A percentile compares a stretch with the other conserved stretches of the same genome.
Conservation (phyloP, 176 grass and related monocot genomes). For the Avena atlantica region DNA sequence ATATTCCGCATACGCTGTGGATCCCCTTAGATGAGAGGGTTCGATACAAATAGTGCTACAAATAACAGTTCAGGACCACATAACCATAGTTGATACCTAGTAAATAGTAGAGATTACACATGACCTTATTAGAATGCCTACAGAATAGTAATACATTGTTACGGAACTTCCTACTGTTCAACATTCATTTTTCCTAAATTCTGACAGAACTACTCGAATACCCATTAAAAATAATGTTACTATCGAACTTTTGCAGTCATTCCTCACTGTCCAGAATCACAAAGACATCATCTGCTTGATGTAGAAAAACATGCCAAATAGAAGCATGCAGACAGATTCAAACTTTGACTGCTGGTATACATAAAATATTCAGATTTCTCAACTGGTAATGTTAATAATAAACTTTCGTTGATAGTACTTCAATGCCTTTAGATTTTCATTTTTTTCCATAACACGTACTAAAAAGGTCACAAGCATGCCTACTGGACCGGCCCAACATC, state of each 20-base stretch:
- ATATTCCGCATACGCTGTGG: too few species aligned
- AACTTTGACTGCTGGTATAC: background rate
- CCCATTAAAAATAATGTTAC: background rate
- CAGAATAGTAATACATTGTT: slow-evolving; percentile 8
- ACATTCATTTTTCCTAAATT: slow-evolving; percentile 38
- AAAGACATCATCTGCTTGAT: background rate
- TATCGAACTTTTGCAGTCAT: background rate
- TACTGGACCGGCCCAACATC: background rate
- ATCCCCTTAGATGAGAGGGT: background rate
- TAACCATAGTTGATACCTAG: slow-evolving; percentile 13
- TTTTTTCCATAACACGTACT: background rate
- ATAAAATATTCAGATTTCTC: background rate
- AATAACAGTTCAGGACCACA: slow-evolving; percentile 38
- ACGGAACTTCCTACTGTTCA: slow-evolving; percentile 13
- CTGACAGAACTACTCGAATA: background rate
- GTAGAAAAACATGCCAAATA: slow-evolving; percentile 3
- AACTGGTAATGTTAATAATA: background rate
- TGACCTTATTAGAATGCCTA: slow-evolving; percentile 19
- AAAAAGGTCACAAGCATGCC: background rate
- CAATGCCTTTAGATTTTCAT: background rate
- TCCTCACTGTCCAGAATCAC: slow-evolving; percentile 20
- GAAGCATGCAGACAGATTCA: background rate
- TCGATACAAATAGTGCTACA: slow-evolving; percentile 28
- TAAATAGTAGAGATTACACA: slow-evolving; percentile 18
- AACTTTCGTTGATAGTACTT: background rate